Evolutionary conservation across 2,329 filamentous ascomycete genomes (phyloP).

Genomic region (Trematosphaeria pertusa): DNA sequence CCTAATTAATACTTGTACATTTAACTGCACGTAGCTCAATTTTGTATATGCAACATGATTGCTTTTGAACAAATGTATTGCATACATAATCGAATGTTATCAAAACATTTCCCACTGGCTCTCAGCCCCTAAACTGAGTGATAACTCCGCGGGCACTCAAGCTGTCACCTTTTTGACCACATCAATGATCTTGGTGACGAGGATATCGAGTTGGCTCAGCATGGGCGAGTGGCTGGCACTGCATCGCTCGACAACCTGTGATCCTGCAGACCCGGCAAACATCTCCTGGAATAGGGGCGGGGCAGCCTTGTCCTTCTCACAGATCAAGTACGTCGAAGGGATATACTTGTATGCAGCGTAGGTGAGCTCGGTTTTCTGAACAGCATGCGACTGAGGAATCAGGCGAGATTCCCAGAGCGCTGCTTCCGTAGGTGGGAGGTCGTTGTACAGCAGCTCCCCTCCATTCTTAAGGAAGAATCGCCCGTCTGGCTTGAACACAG

Average conservation of each 20-base stretch:
- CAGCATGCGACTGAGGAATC: slow-evolving; percentile 14
- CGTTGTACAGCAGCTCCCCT: slow-evolving; percentile 8
- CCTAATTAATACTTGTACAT: too few species aligned
- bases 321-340: slow-evolving; percentile 51
- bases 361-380: slow-evolving; percentile 21
- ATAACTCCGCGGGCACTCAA: not conserved
- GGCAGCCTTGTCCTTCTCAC: slow-evolving; percentile 49
- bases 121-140: too few species aligned
- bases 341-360: slow-evolving; percentile 50
- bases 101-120: too few species aligned
- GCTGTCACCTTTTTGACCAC: not conserved
- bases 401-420: slow-evolving; percentile 10
- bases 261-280: slow-evolving; percentile 10
- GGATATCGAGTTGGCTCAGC: slow-evolving; percentile 7
- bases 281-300: slow-evolving; percentile 43
- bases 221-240: slow-evolving; percentile 14
- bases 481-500: slow-evolving; percentile 3
- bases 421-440: slow-evolving; percentile 12
- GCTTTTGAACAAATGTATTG: too few species aligned
- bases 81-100: too few species aligned
- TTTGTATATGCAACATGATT: too few species aligned
- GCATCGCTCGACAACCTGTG: slow-evolving; percentile 2
- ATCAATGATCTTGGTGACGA: not conserved
- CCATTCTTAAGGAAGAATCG: slow-evolving; percentile 7
- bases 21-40: too few species aligned